Evolutionary conservation across 140 eudicot genomes (phyloP).

Genomic region (Oenanthe javanica): DNA sequence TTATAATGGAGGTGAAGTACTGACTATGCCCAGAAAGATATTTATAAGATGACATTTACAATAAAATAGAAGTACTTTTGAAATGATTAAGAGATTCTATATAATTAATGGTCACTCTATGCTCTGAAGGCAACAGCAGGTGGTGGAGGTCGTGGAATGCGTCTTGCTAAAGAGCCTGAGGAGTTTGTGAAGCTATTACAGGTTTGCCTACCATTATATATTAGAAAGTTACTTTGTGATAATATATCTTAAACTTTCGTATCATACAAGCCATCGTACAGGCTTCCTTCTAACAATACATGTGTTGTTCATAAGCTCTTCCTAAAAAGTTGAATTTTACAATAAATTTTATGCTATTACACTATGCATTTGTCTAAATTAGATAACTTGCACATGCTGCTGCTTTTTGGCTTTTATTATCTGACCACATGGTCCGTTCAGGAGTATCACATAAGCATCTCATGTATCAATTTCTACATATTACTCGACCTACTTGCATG

Average conservation of each 20-base stretch:
- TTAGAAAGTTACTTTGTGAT: conserved; percentile 26
- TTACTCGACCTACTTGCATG: background rate
- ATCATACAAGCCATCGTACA: background rate
- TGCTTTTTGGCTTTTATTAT: background rate
- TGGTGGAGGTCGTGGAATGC: conserved; percentile 99
- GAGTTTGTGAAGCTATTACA: conserved; percentile 51
- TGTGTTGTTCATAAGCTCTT: background rate
- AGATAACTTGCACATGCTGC: background rate
- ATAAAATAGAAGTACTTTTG: background rate
- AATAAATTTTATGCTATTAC: background rate
- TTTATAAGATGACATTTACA: conserved; percentile 10
- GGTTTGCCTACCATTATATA: conserved; percentile 30
- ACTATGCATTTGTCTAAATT: background rate
- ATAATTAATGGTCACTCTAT: conserved; percentile 4
- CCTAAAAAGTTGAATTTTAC: background rate
- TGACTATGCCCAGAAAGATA: background rate
- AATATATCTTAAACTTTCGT: background rate
- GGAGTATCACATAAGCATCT: background rate
- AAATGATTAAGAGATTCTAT: background rate
- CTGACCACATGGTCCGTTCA: background rate
- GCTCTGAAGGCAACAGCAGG: conserved; percentile 91
- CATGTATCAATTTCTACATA: background rate
- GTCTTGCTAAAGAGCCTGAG: conserved; percentile 60
- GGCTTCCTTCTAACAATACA: background rate
- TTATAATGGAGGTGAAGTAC: background rate